Percentiles rank a stretch among this genome's conserved stretches.
phyloP scores from a whole-genome alignment of 257 asterid genomes.

The Gardenia jasminoides region DNA sequence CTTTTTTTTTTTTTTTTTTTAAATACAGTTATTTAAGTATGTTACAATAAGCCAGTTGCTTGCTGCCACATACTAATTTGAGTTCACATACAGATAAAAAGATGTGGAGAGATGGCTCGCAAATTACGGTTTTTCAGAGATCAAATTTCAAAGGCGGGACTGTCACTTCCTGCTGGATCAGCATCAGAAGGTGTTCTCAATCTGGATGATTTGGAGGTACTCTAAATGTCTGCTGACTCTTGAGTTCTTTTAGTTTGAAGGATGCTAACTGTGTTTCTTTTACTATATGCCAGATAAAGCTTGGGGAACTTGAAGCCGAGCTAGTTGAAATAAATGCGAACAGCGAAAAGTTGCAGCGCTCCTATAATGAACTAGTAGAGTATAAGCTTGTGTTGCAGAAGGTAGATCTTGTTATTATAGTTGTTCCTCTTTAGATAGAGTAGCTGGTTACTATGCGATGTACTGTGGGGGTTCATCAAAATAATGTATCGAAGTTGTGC shows the following conservation, averaged over 20 bases:
- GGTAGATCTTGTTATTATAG: constrained; percentile 32
- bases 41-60: neutral
- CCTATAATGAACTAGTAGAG: constrained; percentile 78
- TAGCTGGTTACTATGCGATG: neutral
- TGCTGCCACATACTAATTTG: neutral
- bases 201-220: constrained; percentile 91
- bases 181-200: constrained; percentile 42
- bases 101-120: constrained; percentile 99
- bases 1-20: neutral
- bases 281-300: constrained; percentile 33
- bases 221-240: constrained; percentile 13
- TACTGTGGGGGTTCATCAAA: neutral
- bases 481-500: neutral
- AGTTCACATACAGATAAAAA: constrained; percentile 54
- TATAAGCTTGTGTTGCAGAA: constrained; percentile 79
- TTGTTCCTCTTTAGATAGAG: neutral
- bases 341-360: constrained; percentile 69
- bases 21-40: neutral
- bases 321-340: constrained; percentile 80
- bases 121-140: constrained; percentile 84
- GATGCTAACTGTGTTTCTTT: constrained; percentile 4
- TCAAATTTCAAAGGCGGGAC: constrained; percentile 87
- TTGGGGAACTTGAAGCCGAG: constrained; percentile 81
- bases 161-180: constrained; percentile 49
- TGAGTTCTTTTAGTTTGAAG: neutral